Percentiles rank a stretch among this genome's conserved stretches.
These are phyloP conservation scores for Rhizophora apiculata DNA, from an alignment of 345 rosid genomes.

Conservation along the genomic window DNA sequence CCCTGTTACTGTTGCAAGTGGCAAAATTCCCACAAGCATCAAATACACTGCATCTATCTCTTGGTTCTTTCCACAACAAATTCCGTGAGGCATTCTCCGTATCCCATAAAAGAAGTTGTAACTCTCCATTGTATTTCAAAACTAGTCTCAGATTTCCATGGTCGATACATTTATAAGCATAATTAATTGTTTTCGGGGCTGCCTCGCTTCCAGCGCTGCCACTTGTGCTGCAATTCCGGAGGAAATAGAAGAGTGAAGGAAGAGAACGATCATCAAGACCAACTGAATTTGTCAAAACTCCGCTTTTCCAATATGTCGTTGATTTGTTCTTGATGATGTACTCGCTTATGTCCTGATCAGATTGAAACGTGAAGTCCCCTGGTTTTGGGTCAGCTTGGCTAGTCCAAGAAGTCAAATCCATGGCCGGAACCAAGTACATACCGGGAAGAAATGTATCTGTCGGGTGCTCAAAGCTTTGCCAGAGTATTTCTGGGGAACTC, in stretches of 20 bases:
- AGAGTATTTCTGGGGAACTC: not conserved
- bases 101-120: constrained; percentile 22
- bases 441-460: constrained; percentile 24
- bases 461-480: constrained; percentile 21
- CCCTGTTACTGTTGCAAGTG: constrained; percentile 29
- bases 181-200: too few species aligned
- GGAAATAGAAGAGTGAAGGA: constrained; percentile 30
- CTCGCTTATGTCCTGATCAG: constrained; percentile 32
- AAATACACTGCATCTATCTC: constrained; percentile 29
- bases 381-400: constrained; percentile 47
- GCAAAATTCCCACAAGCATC: constrained; percentile 42
- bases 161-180: too few species aligned
- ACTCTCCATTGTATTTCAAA: constrained; percentile 33
- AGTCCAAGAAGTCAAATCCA: constrained; percentile 51
- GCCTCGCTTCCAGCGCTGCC: not conserved
- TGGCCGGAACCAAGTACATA: constrained; percentile 27
- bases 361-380: constrained; percentile 55
- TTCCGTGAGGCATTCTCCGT: constrained; percentile 16
- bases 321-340: constrained; percentile 32
- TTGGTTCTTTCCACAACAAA: constrained; percentile 36
- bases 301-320: constrained; percentile 42
- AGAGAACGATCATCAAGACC: constrained; percentile 34
- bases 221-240: constrained; percentile 38
- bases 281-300: constrained; percentile 27
- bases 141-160: constrained; percentile 20